Base-by-base conservation (phyloP, 1,139 yeast genomes). In the Kazachstania sp. region DNA sequence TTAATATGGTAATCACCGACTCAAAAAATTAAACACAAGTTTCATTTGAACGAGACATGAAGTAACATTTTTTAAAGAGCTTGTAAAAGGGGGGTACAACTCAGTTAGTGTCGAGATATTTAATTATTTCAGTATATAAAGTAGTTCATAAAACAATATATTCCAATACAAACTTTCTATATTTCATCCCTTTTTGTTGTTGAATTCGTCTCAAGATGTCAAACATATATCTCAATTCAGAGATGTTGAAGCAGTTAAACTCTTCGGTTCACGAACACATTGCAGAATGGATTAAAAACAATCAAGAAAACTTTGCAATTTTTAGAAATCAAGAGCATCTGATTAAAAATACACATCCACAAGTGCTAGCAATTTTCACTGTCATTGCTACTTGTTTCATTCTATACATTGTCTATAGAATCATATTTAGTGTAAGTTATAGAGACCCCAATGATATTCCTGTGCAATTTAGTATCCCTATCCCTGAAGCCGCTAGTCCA, bases 401-500 rank as follows among this genome's bases (percentile, higher is more conserved):
- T 2, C 35, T 55, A 6, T 59, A 52, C 44, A 49, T 58, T 6
- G 49, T 55, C 26, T 57, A 54, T 41, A 44, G 38, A 26, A 4
- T 47, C 4, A 4, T 44, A 18, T 44, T 45, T 20, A 18, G 49
- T 13, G 34, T 51, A 18, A 45, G 43, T 18, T 39, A n/a, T 16
- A 26, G 28, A 19, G 26, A 28, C 28, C 37, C 30, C 12, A 38
- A 29, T 16, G 39, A 39, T 41, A 69, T 64, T 41, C 71, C 77
- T 16, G 56, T 67, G 34, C 78, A 75, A 54, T 72, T 83, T 55
- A 72, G 74, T 41, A 60, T 83, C 12, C 75, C 81, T 6, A 70
- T 83, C 35, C 96, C 96, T 2, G 87, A 79, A 52, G 92, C 86
- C 58, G 94, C 95, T 11, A 77, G 81, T 57, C 88, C 90, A 4